Evolutionary conservation across 192 early-diverging fungal species (phyloP).

Genomic region (Umbelopsis sp.): DNA sequence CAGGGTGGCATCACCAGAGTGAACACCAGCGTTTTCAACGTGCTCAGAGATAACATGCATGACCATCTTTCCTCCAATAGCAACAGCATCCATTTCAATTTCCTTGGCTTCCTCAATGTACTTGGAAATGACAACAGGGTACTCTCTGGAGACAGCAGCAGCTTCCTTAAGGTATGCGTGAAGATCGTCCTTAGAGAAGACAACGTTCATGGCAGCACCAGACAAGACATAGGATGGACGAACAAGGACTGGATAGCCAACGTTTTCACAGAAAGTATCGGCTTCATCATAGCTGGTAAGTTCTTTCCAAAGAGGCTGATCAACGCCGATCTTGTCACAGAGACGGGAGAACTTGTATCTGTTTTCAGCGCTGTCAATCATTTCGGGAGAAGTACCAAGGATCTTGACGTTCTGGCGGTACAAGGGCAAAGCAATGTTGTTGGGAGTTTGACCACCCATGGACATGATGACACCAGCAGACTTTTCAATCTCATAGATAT

Average conservation of each 20-base stretch:
- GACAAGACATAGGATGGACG: conserved; percentile 98
- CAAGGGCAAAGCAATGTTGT: conserved; percentile 95
- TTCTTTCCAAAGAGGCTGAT: conserved; percentile 98
- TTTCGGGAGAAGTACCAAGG: conserved; percentile 94
- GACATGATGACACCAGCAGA: conserved; percentile 88
- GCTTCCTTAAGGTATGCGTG: conserved; percentile 87
- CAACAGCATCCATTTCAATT: conserved; percentile 99
- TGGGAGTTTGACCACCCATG: conserved; percentile 97
- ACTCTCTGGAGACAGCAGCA: conserved; percentile 87
- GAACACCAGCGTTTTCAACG: conserved; percentile 98
- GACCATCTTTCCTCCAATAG: conserved; percentile 86
- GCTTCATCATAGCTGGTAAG: conserved; percentile 88
- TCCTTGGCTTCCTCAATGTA: conserved; percentile 98
- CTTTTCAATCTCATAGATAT: conserved; percentile 94
- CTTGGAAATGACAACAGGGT: conserved; percentile 98
- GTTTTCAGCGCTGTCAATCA: conserved; percentile 97
- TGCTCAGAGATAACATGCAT: conserved; percentile 98
- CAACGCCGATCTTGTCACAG: conserved; percentile 94
- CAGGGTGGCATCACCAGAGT: conserved; percentile 98
- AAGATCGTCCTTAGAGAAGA: conserved; percentile 83
- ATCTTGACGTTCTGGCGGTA: conserved; percentile 91
- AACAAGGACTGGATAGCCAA: conserved; percentile 95
- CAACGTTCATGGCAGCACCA: conserved; percentile 99
- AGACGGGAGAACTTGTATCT: conserved; percentile 98
- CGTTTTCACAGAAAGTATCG: conserved; percentile 79